Percentiles rank a stretch among this genome's conserved stretches.
Evolutionary conservation across 176 grass and related monocot genomes (phyloP).

Genomic region (Oryza australiensis): DNA sequence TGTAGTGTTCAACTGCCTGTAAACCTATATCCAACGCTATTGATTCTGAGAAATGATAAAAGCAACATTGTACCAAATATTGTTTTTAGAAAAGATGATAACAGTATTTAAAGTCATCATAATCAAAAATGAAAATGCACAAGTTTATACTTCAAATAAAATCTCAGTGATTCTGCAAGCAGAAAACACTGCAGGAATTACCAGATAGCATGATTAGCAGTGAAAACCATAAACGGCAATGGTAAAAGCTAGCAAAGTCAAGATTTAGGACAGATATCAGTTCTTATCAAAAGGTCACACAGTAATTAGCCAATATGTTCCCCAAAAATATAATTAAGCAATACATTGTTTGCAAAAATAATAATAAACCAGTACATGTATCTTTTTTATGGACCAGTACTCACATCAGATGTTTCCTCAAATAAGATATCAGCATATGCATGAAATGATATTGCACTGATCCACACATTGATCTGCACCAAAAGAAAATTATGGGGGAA

Average conservation of each 20-base stretch:
- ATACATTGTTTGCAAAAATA: background rate
- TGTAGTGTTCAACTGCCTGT: background rate
- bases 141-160: slow-evolving; percentile 6
- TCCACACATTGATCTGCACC: slow-evolving; percentile 89
- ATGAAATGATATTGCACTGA: slow-evolving; percentile 78
- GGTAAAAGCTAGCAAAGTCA: background rate
- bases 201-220: background rate
- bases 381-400: slow-evolving; percentile 32
- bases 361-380: background rate
- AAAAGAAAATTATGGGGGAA: slow-evolving; percentile 19
- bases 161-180: background rate
- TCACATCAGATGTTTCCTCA: slow-evolving; percentile 70
- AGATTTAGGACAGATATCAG: background rate
- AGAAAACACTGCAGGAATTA: background rate
- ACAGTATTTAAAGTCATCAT: background rate
- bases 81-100: background rate
- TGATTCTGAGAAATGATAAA: background rate
- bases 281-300: slow-evolving; percentile 14
- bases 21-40: background rate
- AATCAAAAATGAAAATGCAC: background rate
- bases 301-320: background rate
- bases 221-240: background rate
- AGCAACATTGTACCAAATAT: background rate
- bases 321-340: background rate
- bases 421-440: slow-evolving; percentile 78